These are phyloP conservation scores for Lyophyllum semitale DNA, from an alignment of 768 basidiomycete species.

Conservation along the genomic window DNA sequence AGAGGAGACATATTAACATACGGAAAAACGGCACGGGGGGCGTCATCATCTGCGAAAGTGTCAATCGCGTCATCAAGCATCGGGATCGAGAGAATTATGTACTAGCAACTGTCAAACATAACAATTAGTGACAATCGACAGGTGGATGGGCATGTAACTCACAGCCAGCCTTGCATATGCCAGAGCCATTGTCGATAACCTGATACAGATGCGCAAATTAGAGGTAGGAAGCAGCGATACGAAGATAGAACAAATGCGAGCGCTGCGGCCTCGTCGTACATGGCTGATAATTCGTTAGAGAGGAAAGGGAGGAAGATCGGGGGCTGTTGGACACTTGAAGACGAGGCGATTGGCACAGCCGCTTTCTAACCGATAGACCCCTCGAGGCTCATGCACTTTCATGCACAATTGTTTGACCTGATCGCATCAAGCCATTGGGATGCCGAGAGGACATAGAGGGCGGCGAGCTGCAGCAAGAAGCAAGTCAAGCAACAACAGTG, in stretches of 20 bases:
- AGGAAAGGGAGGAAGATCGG: conserved; percentile 21
- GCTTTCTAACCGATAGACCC: no score
- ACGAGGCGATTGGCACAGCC: conserved; percentile 4
- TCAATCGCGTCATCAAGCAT: conserved; percentile 1
- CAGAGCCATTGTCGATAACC: no score
- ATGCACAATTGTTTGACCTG: no score
- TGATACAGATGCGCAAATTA: conserved; percentile 24
- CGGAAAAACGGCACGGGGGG: conserved; percentile 94
- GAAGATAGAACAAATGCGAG: conserved; percentile 45
- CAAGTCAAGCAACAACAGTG: no score
- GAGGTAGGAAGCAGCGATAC: not conserved
- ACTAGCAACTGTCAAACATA: conserved; percentile 63
- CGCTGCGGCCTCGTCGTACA: conserved; percentile 51
- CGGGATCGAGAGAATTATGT: conserved; percentile 16
- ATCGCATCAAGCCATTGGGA: no score
- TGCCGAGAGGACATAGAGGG: no score
- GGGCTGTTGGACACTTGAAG: conserved; percentile 13
- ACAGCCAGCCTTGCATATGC: no score
- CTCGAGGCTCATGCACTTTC: no score
- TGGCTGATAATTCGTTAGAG: conserved; percentile 37
- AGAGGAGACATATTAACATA: conserved; percentile 48
- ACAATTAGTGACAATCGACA: conserved; percentile 19
- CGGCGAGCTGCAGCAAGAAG: no score
- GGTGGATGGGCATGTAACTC: conserved; percentile 36
- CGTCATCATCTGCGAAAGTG: no score